phyloP scores from a whole-genome alignment of 1,284 basidiomycete species.

The Trichosporon coremiiforme region DNA sequence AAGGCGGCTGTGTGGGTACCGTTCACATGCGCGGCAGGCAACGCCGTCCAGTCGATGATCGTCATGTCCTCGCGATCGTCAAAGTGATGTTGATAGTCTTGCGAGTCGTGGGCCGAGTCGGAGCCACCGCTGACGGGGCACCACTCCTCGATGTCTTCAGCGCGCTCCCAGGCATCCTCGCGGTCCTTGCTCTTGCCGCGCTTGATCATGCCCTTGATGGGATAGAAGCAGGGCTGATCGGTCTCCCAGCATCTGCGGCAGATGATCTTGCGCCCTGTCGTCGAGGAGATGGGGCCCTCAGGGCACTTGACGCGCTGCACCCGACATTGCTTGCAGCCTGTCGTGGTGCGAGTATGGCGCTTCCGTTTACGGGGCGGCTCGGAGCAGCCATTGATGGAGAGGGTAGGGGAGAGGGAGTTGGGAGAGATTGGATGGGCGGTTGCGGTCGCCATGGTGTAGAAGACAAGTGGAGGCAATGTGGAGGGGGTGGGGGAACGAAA shows the following conservation, averaged over 20 bases:
- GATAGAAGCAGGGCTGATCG: conserved; percentile 32
- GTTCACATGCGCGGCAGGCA: neutral
- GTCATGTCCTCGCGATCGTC: conserved; percentile 8
- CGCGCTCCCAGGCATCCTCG: conserved; percentile 25
- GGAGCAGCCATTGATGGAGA: conserved; percentile 1
- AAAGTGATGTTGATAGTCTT: conserved; percentile 9
- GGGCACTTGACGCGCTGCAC: conserved; percentile 33
- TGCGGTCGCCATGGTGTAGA: neutral
- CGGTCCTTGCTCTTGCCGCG: conserved; percentile 25
- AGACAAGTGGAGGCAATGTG: neutral
- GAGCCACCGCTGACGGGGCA: conserved; percentile 8
- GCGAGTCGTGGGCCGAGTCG: conserved; percentile 9
- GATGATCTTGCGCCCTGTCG: conserved; percentile 26
- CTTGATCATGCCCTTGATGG: conserved; percentile 24
- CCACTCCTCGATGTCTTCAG: conserved; percentile 27
- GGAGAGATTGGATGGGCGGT: conserved; percentile 12
- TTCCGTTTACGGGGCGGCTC: conserved; percentile 22
- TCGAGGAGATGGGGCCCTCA: conserved; percentile 23
- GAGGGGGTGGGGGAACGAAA: neutral
- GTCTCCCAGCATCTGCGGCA: conserved; percentile 34
- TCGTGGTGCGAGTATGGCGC: conserved; percentile 28
- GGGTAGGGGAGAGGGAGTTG: conserved; percentile 4
- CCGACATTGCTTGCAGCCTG: conserved; percentile 32
- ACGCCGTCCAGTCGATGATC: conserved; percentile 11
- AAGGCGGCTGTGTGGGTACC: neutral